Percentiles rank a stretch among this genome's conserved stretches.
Conservation (phyloP, 148 eudicot genomes). For the Amaranthus cruentus region DNA sequence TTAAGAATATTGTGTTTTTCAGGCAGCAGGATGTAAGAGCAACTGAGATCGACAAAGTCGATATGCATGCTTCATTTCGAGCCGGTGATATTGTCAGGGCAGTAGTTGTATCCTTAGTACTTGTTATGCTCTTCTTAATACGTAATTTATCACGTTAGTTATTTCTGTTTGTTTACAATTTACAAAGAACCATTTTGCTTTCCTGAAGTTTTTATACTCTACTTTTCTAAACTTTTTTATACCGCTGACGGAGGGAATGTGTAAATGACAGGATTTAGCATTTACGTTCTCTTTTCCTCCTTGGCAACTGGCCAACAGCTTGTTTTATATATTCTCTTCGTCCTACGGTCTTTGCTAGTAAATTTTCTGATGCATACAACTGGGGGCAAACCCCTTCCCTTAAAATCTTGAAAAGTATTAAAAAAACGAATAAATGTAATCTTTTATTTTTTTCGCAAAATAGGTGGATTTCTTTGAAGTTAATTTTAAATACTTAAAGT, state of each 20-base stretch:
- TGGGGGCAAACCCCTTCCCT: too few species aligned
- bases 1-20: constrained; percentile 15
- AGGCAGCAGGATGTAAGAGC: constrained; percentile 99
- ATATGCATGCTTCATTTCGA: constrained; percentile 82
- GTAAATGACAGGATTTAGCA: background rate
- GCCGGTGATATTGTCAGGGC: constrained; percentile 92
- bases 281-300: too few species aligned
- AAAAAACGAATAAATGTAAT: too few species aligned
- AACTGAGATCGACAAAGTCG: constrained; percentile 97
- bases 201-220: background rate
- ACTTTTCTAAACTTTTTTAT: background rate
- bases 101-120: constrained; percentile 72
- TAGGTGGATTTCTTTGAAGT: too few species aligned
- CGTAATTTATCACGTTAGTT: background rate
- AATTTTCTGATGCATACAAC: too few species aligned
- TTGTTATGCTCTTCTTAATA: background rate
- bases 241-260: background rate
- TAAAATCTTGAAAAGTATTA: too few species aligned
- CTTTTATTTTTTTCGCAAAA: too few species aligned
- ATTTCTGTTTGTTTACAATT: background rate
- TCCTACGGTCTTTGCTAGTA: too few species aligned
- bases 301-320: too few species aligned
- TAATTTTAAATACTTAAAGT: too few species aligned
- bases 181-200: background rate
- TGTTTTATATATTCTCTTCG: too few species aligned